Base-by-base conservation (phyloP, 2,329 filamentous ascomycete genomes). In the Venturia nashicola region DNA sequence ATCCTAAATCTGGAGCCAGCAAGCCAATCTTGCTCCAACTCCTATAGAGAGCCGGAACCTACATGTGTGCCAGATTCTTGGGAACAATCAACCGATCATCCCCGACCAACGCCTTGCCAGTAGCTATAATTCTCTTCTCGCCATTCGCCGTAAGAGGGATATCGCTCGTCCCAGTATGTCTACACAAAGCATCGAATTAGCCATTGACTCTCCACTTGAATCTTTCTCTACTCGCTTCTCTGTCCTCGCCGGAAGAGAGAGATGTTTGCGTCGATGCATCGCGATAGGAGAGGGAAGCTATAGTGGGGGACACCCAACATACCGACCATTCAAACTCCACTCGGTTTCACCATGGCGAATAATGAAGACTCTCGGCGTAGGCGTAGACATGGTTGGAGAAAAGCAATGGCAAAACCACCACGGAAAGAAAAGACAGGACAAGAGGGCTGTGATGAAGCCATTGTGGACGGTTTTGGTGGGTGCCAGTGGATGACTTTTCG, bases 321-420 rank as follows among this genome's bases (percentile, higher is more conserved):
- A 64, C 1, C 74, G 72, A 43, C 91, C 92, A 69, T 88, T 88
- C 59, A 96, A 84, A 5, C 90, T 95, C 92, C 92, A 97, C 79
- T 96, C 91, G 4, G 92, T 97, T 78, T 97, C 91, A 76, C 92
- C 93, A 72, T 97, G 92, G 69, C 92, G 90, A 70, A 81, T 75
- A 67, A 81, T 78, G 74, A 81, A 81, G 71, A 81, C 77, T 61
- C 79, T 74, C 5, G 79, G 78, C 32, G 77, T 74, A 6, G 79
- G 78, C 32, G 77, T 77, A 14, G 46, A 20, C 61, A 63, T 63
- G 14, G 14, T 16, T 12, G 40, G 6, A 39, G 11, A 8, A 5
- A 39, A 11, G 1, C 6, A 8, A 39, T 3, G 2, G 36, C 40
- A 12, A 42, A 8, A 9, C 40, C 40, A 42, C 9, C 12, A 42